Percentiles rank a stretch among this genome's conserved stretches.
phyloP scores from a whole-genome alignment of 2,329 filamentous ascomycete genomes.

The Fusarium sarcochroum region DNA sequence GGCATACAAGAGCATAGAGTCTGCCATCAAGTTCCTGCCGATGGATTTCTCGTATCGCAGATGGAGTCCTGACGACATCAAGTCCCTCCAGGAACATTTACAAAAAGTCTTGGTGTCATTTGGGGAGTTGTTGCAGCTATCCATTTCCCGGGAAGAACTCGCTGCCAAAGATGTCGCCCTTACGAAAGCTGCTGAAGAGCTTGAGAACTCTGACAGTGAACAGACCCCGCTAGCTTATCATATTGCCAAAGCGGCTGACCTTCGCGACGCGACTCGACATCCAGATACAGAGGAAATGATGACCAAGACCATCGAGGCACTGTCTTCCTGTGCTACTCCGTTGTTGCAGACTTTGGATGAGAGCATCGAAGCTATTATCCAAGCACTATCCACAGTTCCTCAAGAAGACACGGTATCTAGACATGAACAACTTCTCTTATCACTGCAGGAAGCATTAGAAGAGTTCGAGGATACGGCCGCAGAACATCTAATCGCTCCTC shows the following conservation, averaged over 20 bases:
- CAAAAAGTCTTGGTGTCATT: conserved; percentile 10
- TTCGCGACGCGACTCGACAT: conserved; percentile 13
- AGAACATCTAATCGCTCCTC: conserved; percentile 9
- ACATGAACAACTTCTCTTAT: background rate
- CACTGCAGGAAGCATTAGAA: conserved; percentile 11
- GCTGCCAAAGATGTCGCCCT: conserved; percentile 20
- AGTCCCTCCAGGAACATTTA: conserved; percentile 19
- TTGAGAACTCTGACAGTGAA: conserved; percentile 19
- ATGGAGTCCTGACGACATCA: conserved; percentile 25
- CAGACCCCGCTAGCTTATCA: conserved; percentile 21
- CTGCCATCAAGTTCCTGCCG: conserved; percentile 18
- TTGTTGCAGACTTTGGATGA: background rate
- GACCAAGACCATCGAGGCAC: background rate
- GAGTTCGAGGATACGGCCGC: conserved; percentile 21
- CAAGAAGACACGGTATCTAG: background rate
- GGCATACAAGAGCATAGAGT: conserved; percentile 8
- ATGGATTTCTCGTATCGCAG: conserved; percentile 18
- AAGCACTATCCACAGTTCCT: background rate
- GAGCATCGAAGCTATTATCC: background rate
- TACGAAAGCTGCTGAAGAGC: conserved; percentile 11
- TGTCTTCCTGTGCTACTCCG: conserved; percentile 7
- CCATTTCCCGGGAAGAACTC: conserved; percentile 14
- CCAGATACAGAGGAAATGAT: conserved; percentile 26
- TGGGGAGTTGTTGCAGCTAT: conserved; percentile 12
- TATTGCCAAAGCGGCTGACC: conserved; percentile 20